Evolutionary conservation across 2,329 filamentous ascomycete species (phyloP), one percentile per base, ranked within the genome.

Genomic region (Neofusicoccum parvum): DNA sequence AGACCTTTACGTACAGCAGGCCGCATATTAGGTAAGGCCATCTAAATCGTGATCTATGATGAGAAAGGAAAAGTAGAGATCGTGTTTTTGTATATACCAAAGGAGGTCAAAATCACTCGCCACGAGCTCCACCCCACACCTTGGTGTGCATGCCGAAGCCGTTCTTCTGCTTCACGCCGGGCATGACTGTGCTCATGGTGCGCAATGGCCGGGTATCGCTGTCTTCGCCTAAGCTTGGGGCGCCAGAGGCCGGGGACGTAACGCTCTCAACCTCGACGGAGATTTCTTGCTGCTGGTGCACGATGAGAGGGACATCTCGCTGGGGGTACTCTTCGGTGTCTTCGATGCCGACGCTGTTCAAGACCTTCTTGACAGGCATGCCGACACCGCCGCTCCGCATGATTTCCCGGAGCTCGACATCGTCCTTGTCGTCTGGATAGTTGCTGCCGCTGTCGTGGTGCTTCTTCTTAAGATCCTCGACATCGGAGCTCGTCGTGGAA

Each of bases 301-400:
- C 54, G 5, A 59, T 15, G 20, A 59, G 39, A 14, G 54, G 54
- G 2, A 14, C 15, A 1, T 59, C 54, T 6, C 54, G 20, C 14
- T n/a, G 54, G 5, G 12, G 14, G 39, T 59, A 59, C 17, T 6
- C 37, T 7, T 43, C n/a, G 11, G 41, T 10, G n/a, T 56, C 51
- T n/a, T 34, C 15, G 14, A 59, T 10, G 4, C 39, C 54, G 15
- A 23, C 41, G 39, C 54, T 59, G 39, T 45, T 39, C 20, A 59
- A 5, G 15, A 45, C 39, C 39, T 59, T 59, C 36, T 45, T 39
- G 3, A 3, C 9, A 9, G 39, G n/a, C 7, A 32, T 14, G 4
- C 54, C 54, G 12, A 59, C 39, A 39, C 54, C 54, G 39, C 39
- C 54, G 39, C 54, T 59, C 20, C 54, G 54, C 54, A 59, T 59